A percentile compares a stretch with the other conserved stretches of the same genome.
These are phyloP conservation scores for Centrapalus pauciflorus DNA, from an alignment of 129 eudicot genomes.

Conservation along the genomic window DNA sequence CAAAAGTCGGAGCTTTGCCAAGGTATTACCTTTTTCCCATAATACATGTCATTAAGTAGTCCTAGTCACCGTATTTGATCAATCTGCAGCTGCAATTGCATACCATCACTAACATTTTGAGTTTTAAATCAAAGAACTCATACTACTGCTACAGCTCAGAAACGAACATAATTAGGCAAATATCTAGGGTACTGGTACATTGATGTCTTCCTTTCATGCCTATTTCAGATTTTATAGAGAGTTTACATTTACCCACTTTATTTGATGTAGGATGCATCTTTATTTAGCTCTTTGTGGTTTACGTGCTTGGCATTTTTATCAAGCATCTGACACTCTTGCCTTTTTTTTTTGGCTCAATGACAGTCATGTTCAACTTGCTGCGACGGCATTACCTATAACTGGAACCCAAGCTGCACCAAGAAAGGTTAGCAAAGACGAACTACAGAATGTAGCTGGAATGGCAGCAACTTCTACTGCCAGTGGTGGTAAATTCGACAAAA, in stretches of 20 bases:
- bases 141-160: too few relatives aligned
- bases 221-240: too few relatives aligned
- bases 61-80: neutral
- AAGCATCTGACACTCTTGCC: neutral
- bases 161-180: too few relatives aligned
- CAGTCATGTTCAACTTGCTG: constrained; percentile 96
- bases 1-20: constrained; percentile 87
- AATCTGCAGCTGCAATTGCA: neutral
- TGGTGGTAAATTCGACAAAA: constrained; percentile 96
- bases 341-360: neutral
- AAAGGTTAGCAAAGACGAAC: constrained; percentile 71
- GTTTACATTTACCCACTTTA: too few relatives aligned
- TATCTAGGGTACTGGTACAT: too few relatives aligned
- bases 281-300: too few relatives aligned
- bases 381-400: constrained; percentile 84
- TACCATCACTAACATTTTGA: neutral
- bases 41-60: neutral
- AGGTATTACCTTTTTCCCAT: constrained; percentile 38
- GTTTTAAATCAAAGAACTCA: too few relatives aligned
- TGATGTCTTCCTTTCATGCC: too few relatives aligned
- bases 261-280: too few relatives aligned
- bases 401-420: constrained; percentile 78
- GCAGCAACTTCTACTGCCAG: constrained; percentile 99
- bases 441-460: constrained; percentile 88
- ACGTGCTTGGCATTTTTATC: too few relatives aligned